A percentile compares a stretch with the other conserved stretches of the same genome.
Conservation (phyloP, 108 stramenopile species). For the Skeletonema costatum region DNA sequence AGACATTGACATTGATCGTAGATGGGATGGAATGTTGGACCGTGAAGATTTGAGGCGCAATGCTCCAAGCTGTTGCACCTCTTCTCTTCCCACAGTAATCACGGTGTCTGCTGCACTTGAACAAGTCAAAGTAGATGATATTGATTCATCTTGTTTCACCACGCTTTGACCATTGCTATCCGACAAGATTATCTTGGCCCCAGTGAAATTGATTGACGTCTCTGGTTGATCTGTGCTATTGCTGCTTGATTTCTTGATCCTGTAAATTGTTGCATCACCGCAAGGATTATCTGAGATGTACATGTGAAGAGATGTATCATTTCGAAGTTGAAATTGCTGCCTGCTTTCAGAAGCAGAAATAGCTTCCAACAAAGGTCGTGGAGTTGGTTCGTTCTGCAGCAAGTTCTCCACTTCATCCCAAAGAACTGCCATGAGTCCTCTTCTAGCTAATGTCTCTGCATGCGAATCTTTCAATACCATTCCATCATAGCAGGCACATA, state of each 20-base stretch:
- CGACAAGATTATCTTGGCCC: slow-evolving; percentile 85
- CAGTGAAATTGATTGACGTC: slow-evolving; percentile 70
- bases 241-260: slow-evolving; percentile 20
- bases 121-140: slow-evolving; percentile 18
- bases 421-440: slow-evolving; percentile 76
- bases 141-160: neutral
- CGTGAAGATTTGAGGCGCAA: slow-evolving; percentile 90
- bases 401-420: slow-evolving; percentile 69
- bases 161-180: slow-evolving; percentile 5
- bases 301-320: slow-evolving; percentile 72
- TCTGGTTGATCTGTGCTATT: slow-evolving; percentile 30
- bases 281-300: slow-evolving; percentile 94
- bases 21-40: slow-evolving; percentile 77
- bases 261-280: slow-evolving; percentile 93
- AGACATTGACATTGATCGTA: slow-evolving; percentile 84
- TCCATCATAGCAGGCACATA: slow-evolving; percentile 53
- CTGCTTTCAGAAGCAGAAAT: neutral
- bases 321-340: slow-evolving; percentile 46
- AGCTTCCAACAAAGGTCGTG: slow-evolving; percentile 18
- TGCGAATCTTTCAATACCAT: slow-evolving; percentile 87
- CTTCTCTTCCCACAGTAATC: slow-evolving; percentile 63
- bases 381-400: slow-evolving; percentile 2
- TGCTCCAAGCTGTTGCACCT: slow-evolving; percentile 61
- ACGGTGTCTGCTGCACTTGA: slow-evolving; percentile 1
- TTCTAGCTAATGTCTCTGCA: slow-evolving; percentile 88